phyloP scores from a whole-genome alignment of 2,329 filamentous ascomycete genomes.

The Fusarium nanum region DNA sequence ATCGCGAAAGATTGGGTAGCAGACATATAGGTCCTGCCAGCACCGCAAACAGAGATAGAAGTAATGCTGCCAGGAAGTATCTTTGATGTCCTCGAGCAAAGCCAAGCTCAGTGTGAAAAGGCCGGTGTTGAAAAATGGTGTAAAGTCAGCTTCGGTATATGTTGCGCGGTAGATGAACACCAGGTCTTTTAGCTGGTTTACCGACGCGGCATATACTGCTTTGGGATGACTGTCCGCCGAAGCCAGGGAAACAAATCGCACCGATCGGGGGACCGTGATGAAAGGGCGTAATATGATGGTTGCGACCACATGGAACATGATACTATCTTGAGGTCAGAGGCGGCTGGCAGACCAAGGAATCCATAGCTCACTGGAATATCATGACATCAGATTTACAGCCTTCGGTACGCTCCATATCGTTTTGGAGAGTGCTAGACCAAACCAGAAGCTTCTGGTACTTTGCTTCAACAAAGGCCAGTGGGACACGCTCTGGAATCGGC shows the following conservation, averaged over 20 bases:
- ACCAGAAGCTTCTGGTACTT: neutral
- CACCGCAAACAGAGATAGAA: neutral
- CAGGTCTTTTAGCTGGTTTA: neutral
- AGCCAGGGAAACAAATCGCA: neutral
- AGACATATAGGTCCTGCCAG: neutral
- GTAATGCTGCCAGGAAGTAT: neutral
- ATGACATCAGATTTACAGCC: neutral
- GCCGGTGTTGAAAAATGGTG: neutral
- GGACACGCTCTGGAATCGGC: neutral
- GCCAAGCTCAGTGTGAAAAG: neutral
- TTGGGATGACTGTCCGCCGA: neutral
- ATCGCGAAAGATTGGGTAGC: neutral
- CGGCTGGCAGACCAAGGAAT: neutral
- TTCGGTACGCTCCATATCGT: neutral
- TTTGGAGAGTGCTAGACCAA: neutral
- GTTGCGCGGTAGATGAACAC: neutral
- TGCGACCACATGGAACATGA: neutral
- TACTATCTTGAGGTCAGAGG: neutral
- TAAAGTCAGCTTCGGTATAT: neutral
- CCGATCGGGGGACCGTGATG: fast-evolving
- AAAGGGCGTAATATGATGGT: neutral
- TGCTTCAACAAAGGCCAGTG: neutral
- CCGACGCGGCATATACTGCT: neutral
- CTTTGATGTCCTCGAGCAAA: neutral
- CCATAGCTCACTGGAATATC: neutral